Evolutionary conservation across 176 grass and related monocot species (phyloP).

Genomic region (Hordeum marinum): DNA sequence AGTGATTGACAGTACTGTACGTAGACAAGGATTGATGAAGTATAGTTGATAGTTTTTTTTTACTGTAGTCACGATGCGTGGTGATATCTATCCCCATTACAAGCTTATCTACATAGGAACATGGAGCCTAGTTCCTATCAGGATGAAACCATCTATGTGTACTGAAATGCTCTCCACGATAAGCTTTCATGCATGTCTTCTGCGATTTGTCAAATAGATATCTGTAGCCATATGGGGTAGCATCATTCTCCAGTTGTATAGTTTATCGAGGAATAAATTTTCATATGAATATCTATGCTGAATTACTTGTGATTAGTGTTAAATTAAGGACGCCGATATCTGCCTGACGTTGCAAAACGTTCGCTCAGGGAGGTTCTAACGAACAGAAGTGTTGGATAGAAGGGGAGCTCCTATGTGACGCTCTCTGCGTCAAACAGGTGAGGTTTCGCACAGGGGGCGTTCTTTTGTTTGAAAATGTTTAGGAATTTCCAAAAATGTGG

Average conservation of each 20-base stretch:
- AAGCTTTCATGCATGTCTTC: background rate
- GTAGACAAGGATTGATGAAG: background rate
- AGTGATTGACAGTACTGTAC: background rate
- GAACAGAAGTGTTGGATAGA: too few species aligned
- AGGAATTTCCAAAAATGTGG: too few species aligned
- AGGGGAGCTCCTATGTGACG: too few species aligned
- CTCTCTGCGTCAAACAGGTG: too few species aligned
- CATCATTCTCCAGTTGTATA: background rate
- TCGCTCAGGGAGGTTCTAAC: too few species aligned
- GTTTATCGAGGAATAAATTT: background rate
- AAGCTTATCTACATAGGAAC: constrained; percentile 1
- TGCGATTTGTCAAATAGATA: background rate
- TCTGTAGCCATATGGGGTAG: background rate
- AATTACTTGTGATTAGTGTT: background rate
- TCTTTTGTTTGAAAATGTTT: too few species aligned
- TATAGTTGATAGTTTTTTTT: background rate
- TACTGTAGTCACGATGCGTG: background rate
- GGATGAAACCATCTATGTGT: background rate
- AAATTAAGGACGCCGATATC: too few species aligned
- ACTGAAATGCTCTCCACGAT: background rate
- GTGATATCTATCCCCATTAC: constrained; percentile 1
- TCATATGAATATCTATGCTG: background rate
- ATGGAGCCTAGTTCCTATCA: background rate
- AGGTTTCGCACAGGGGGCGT: too few species aligned
- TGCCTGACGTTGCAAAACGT: too few species aligned